phyloP scores from a whole-genome alignment of 2,329 filamentous ascomycete genomes.

The Claviceps purpurea region DNA sequence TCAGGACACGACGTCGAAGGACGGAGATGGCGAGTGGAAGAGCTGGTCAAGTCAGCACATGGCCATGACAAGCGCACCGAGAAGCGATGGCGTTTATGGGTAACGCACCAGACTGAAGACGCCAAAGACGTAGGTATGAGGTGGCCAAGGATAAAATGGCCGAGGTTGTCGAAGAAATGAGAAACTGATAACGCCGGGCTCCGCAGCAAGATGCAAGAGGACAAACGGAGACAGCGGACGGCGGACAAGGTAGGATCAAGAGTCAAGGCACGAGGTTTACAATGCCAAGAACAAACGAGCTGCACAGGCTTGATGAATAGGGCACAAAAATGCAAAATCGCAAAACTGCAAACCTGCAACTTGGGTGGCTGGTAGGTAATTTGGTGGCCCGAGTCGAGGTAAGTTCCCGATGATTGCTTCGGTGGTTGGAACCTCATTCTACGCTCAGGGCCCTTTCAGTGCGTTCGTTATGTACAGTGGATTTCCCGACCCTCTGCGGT shows the following conservation, averaged over 20 bases:
- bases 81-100: not conserved
- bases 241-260: not conserved
- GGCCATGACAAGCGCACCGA: not conserved
- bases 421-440: too few species aligned
- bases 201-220: constrained; percentile 10
- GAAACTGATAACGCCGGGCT: constrained; percentile 17
- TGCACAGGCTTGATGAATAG: not conserved
- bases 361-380: too few species aligned
- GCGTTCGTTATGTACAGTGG: not conserved
- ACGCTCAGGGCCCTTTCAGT: too few species aligned
- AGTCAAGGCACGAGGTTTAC: constrained; percentile 6
- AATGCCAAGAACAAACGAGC: constrained; percentile 2
- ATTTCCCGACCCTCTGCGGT: constrained; percentile 1
- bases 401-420: too few species aligned
- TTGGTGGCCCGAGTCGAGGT: too few species aligned
- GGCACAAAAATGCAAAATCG: constrained; percentile 2
- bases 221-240: constrained; percentile 6
- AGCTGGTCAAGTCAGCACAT: constrained; percentile 4
- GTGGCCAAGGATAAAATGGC: too few species aligned
- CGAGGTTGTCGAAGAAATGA: constrained; percentile 1
- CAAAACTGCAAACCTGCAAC: not conserved
- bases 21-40: constrained; percentile 3
- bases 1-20: constrained; percentile 7
- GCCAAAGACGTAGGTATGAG: too few species aligned
- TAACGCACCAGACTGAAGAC: constrained; percentile 1